phyloP scores from a whole-genome alignment of 2,329 filamentous ascomycete species.

The Cytospora leucostoma region DNA sequence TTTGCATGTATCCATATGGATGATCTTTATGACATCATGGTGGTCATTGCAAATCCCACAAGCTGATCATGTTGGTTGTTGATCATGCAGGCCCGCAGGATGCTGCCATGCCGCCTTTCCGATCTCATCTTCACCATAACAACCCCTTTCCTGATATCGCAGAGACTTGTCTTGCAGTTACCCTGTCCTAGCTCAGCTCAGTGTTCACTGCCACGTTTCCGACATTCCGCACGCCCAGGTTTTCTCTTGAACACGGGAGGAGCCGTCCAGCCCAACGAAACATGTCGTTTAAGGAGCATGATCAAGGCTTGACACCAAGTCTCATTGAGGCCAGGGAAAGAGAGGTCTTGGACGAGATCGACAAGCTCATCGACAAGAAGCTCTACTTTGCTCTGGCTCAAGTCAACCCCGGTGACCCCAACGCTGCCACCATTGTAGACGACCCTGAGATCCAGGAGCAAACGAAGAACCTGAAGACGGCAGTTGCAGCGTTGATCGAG shows the following conservation, averaged over 20 bases:
- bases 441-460: constrained; percentile 27
- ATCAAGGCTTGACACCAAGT: constrained; percentile 20
- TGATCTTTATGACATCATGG: background rate
- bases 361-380: constrained; percentile 29
- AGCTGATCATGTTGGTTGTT: background rate
- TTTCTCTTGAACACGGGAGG: background rate
- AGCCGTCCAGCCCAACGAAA: background rate
- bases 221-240: background rate
- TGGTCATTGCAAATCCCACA: background rate
- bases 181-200: too few species aligned
- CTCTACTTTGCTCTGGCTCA: constrained; percentile 24
- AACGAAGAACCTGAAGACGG: constrained; percentile 24
- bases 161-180: background rate
- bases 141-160: background rate
- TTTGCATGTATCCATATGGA: background rate
- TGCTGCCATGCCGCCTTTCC: background rate
- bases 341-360: constrained; percentile 27
- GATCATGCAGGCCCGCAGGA: too few species aligned
- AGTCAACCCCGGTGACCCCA: constrained; percentile 21
- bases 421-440: constrained; percentile 24
- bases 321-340: constrained; percentile 26
- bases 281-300: constrained; percentile 26
- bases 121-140: background rate
- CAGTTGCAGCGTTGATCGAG: constrained; percentile 25
- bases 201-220: background rate